Conservation (phyloP, 371 early-diverging fungal species). For the Mucor sp. region DNA sequence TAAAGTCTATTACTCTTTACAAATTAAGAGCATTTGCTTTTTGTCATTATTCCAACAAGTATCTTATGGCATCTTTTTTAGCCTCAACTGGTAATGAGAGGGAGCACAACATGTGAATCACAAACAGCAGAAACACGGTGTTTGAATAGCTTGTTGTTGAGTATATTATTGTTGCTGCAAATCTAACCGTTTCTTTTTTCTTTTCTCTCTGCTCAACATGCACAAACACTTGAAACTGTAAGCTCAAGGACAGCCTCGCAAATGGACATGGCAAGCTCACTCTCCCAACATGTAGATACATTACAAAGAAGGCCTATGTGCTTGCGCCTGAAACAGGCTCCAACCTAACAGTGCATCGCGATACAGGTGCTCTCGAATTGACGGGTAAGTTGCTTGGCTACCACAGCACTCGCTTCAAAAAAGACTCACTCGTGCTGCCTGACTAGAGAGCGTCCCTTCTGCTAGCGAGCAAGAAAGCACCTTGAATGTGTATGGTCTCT, state of each 20-base stretch:
- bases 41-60: too few relatives aligned
- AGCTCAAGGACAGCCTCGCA: neutral
- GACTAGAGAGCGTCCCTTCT: conserved; percentile 17
- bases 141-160: neutral
- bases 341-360: conserved; percentile 19
- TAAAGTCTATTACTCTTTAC: too few relatives aligned
- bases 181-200: neutral
- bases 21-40: too few relatives aligned
- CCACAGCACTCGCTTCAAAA: neutral
- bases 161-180: neutral
- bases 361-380: conserved; percentile 12
- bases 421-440: neutral
- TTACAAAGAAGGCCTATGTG: conserved; percentile 20
- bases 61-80: neutral
- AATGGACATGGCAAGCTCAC: neutral
- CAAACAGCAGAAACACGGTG: neutral
- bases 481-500: conserved; percentile 59
- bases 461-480: conserved; percentile 32
- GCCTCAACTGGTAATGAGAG: neutral
- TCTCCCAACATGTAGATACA: conserved; percentile 8
- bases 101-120: neutral
- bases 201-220: conserved; percentile 1
- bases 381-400: conserved; percentile 12
- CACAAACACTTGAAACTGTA: conserved; percentile 16
- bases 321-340: conserved; percentile 22